Percentiles rank a stretch among this genome's conserved stretches.
These are phyloP conservation scores for Otatea glauca DNA, from an alignment of 176 grass and related monocot genomes.

Conservation along the genomic window DNA sequence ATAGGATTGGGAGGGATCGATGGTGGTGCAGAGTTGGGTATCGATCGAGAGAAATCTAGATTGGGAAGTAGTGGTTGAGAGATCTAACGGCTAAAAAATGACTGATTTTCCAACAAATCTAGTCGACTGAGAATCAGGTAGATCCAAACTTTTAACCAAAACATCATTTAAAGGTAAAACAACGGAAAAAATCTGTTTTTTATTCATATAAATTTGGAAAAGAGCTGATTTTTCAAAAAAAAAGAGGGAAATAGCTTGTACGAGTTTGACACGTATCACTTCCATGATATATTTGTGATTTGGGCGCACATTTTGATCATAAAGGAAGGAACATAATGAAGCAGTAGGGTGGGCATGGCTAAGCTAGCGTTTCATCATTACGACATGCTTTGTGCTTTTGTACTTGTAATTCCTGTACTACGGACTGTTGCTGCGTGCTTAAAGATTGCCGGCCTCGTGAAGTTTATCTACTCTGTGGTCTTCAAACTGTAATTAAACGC, in stretches of 20 bases:
- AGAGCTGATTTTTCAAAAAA: no score
- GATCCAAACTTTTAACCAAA: neutral
- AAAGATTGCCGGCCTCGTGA: constrained; percentile 40
- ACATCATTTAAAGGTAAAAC: neutral
- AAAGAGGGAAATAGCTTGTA: neutral
- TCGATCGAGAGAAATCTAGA: no score
- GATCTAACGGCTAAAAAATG: no score
- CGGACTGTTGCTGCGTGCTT: neutral
- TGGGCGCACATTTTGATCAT: neutral
- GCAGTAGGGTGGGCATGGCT: neutral
- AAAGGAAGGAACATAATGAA: neutral
- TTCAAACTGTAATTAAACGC: no score
- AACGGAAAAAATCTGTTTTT: neutral
- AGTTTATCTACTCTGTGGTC: neutral
- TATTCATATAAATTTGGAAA: neutral
- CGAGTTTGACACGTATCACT: neutral
- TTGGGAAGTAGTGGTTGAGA: no score
- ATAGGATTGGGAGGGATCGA: no score
- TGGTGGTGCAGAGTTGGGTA: no score
- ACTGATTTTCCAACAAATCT: no score
- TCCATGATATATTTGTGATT: neutral
- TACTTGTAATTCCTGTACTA: neutral
- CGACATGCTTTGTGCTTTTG: constrained; percentile 48
- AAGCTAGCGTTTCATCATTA: constrained; percentile 1
- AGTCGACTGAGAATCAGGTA: no score